Conservation (phyloP, 2,329 filamentous ascomycete genomes). For the Botrytis elliptica region DNA sequence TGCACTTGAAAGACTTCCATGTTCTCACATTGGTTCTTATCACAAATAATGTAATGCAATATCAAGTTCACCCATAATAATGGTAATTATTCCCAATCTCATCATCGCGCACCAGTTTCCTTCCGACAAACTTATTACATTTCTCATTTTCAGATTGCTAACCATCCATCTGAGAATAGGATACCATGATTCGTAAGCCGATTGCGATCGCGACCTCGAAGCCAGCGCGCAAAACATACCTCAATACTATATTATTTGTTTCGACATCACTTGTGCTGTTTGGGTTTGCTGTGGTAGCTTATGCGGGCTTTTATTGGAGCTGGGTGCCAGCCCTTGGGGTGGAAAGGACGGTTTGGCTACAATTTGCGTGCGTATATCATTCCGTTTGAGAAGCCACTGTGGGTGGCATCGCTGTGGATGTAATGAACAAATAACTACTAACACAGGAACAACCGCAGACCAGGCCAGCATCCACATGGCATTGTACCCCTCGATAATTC, state of each 20-base stretch:
- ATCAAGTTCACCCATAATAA: not conserved
- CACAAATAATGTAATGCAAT: not conserved
- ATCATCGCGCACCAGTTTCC: not conserved
- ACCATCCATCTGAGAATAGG: constrained; percentile 43
- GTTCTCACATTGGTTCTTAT: not conserved
- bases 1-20: not conserved
- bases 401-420: not conserved
- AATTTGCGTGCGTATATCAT: constrained; percentile 53
- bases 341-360: constrained; percentile 60
- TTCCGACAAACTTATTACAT: not conserved
- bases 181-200: constrained; percentile 50
- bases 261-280: constrained; percentile 54
- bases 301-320: constrained; percentile 65
- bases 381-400: not conserved
- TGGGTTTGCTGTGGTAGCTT: constrained; percentile 57
- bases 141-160: not conserved
- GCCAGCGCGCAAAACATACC: constrained; percentile 61
- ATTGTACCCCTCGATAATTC: constrained; percentile 41
- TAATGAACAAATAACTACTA: not conserved
- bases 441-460: constrained; percentile 36
- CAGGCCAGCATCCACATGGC: constrained; percentile 40
- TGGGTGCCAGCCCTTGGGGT: constrained; percentile 67
- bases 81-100: not conserved
- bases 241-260: constrained; percentile 49
- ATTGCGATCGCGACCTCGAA: constrained; percentile 58